Percentiles rank a stretch among this genome's conserved stretches.
These are phyloP conservation scores for Bothriochloa decipiens DNA, from an alignment of 176 grass and related monocot genomes.

Conservation along the genomic window DNA sequence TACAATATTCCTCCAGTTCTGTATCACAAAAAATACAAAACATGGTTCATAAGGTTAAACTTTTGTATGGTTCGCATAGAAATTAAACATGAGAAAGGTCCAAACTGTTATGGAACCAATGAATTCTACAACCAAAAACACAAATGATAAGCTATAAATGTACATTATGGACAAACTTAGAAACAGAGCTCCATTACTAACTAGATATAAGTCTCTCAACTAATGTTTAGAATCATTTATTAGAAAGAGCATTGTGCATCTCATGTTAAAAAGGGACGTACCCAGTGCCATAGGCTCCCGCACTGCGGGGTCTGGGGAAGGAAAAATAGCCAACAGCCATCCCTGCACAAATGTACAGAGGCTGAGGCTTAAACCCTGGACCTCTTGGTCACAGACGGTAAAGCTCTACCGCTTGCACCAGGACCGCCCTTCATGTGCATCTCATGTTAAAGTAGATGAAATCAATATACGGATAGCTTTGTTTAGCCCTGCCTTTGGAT, in stretches of 20 bases:
- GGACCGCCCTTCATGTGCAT: too few relatives aligned
- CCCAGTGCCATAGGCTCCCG: too few relatives aligned
- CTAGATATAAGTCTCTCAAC: conserved; percentile 3
- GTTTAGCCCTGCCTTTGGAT: background rate
- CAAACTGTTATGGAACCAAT: background rate
- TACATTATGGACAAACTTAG: background rate
- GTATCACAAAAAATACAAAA: background rate
- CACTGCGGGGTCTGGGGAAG: too few relatives aligned
- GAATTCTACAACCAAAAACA: conserved; percentile 28
- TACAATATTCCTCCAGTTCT: background rate
- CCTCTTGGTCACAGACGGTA: too few relatives aligned
- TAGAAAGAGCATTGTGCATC: background rate
- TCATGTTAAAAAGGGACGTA: conserved; percentile 13
- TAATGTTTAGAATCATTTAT: conserved; percentile 17
- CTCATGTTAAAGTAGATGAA: background rate
- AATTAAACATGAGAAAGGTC: background rate
- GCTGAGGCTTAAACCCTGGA: too few relatives aligned
- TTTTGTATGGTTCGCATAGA: conserved; percentile 20
- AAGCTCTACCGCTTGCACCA: too few relatives aligned
- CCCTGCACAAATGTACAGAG: too few relatives aligned
- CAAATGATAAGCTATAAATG: background rate
- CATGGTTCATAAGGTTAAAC: background rate
- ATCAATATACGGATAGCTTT: background rate
- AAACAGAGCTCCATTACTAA: background rate
- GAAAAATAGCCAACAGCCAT: too few relatives aligned